Percentiles rank a stretch among this genome's conserved stretches.
Conservation (phyloP, 108 stramenopile species). For the Cyclotella distinguenda region DNA sequence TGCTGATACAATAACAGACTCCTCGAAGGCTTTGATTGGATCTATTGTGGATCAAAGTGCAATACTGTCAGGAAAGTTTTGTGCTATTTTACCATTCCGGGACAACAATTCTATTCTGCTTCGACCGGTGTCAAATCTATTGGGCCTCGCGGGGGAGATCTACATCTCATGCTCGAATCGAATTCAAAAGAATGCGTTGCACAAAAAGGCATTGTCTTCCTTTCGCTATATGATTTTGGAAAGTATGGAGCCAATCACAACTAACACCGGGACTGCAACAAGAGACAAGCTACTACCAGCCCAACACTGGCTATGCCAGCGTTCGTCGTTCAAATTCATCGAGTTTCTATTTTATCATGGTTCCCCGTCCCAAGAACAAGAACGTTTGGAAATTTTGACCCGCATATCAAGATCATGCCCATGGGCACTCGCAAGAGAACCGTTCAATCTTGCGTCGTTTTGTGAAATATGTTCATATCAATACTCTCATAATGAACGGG, state of each 20-base stretch:
- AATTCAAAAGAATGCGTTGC: not conserved
- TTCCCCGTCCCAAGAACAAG: slow-evolving; percentile 8
- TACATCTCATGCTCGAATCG: slow-evolving; percentile 23
- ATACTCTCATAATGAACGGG: slow-evolving; percentile 9
- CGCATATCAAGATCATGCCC: slow-evolving; percentile 27
- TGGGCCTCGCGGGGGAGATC: slow-evolving; percentile 37
- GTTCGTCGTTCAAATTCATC: slow-evolving; percentile 44
- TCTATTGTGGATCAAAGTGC: slow-evolving; percentile 24
- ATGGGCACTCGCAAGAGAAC: slow-evolving; percentile 36
- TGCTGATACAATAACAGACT: not conserved
- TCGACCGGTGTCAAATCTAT: slow-evolving; percentile 22
- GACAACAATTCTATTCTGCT: slow-evolving; percentile 29
- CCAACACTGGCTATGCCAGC: slow-evolving; percentile 23
- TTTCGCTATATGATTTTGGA: slow-evolving; percentile 31
- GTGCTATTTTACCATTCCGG: slow-evolving; percentile 21
- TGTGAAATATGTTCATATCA: slow-evolving; percentile 32
- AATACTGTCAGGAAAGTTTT: slow-evolving; percentile 27
- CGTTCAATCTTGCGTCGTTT: slow-evolving; percentile 48
- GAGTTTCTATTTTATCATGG: slow-evolving; percentile 27
- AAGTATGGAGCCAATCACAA: not conserved
- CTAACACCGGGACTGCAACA: not conserved
- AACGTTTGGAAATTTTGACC: slow-evolving; percentile 24
- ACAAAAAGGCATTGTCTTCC: slow-evolving; percentile 8
- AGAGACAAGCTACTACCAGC: slow-evolving; percentile 15
- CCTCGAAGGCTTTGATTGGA: slow-evolving; percentile 9